Conservation (phyloP, 2,329 filamentous ascomycete species). For the Rhynchosporium secalis region DNA sequence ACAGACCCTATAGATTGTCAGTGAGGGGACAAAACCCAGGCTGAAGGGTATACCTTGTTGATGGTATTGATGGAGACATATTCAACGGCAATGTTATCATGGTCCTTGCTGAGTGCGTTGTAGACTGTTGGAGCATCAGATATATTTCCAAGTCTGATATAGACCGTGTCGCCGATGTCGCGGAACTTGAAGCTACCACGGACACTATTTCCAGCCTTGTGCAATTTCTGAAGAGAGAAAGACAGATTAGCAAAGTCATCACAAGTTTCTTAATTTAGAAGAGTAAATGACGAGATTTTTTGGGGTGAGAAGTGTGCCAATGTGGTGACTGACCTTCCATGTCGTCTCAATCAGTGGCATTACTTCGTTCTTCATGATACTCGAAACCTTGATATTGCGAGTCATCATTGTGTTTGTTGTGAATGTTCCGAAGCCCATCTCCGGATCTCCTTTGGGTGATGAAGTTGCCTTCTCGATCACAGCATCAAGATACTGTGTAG, state of each 20-base stretch:
- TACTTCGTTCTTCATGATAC: constrained; percentile 29
- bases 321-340: constrained; percentile 27
- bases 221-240: constrained; percentile 22
- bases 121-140: constrained; percentile 31
- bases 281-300: neutral
- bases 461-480: constrained; percentile 15
- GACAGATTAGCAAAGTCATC: neutral
- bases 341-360: constrained; percentile 25
- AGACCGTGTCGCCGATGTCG: constrained; percentile 24
- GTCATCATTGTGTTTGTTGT: constrained; percentile 36
- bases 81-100: constrained; percentile 29
- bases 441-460: neutral
- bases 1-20: constrained; percentile 5
- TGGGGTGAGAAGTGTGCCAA: no score
- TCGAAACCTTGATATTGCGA: constrained; percentile 35
- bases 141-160: constrained; percentile 32
- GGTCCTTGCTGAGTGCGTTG: constrained; percentile 27
- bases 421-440: constrained; percentile 26
- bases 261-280: constrained; percentile 7
- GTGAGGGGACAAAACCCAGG: neutral
- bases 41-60: constrained; percentile 19
- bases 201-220: constrained; percentile 19
- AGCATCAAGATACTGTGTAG: constrained; percentile 19
- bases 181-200: constrained; percentile 22
- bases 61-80: constrained; percentile 32